A percentile compares a stretch with the other conserved stretches of the same genome.
Conservation (phyloP, 768 basidiomycete species). For the Cystobasidium ongulense region DNA sequence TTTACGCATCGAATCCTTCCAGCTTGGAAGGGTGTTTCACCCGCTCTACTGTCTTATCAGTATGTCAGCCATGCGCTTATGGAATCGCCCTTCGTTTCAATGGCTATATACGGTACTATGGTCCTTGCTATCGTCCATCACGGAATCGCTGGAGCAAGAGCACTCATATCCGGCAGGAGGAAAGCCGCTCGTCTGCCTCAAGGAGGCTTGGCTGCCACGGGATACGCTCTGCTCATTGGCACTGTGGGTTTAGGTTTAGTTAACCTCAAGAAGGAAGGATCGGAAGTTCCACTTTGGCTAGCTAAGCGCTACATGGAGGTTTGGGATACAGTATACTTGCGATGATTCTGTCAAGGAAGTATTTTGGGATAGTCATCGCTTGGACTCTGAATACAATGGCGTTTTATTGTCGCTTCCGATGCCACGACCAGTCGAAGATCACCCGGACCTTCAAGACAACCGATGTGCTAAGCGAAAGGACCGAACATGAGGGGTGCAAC, state of each 20-base stretch:
- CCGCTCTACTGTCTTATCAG: constrained; percentile 37
- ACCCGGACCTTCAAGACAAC: no score
- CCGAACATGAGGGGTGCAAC: no score
- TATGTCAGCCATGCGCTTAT: constrained; percentile 36
- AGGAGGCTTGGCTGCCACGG: constrained; percentile 30
- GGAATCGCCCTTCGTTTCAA: constrained; percentile 1
- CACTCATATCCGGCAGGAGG: background rate
- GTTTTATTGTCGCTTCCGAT: no score
- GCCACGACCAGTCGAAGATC: no score
- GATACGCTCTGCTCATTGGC: constrained; percentile 20
- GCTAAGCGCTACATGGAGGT: constrained; percentile 28
- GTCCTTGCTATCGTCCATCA: constrained; percentile 34
- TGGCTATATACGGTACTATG: constrained; percentile 30
- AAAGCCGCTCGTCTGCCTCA: constrained; percentile 6
- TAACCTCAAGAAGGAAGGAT: constrained; percentile 33
- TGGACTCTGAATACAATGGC: no score
- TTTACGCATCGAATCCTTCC: constrained; percentile 39
- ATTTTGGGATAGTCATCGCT: no score
- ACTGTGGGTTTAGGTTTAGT: constrained; percentile 34
- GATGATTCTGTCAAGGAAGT: no score
- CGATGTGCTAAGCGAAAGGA: no score
- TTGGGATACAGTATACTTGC: background rate
- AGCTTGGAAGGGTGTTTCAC: constrained; percentile 34
- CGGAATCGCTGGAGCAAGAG: constrained; percentile 33
- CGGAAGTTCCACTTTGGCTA: constrained; percentile 21